Conservation (phyloP, 305 asterid genomes). For the Fraxinus xanthoxyloides region DNA sequence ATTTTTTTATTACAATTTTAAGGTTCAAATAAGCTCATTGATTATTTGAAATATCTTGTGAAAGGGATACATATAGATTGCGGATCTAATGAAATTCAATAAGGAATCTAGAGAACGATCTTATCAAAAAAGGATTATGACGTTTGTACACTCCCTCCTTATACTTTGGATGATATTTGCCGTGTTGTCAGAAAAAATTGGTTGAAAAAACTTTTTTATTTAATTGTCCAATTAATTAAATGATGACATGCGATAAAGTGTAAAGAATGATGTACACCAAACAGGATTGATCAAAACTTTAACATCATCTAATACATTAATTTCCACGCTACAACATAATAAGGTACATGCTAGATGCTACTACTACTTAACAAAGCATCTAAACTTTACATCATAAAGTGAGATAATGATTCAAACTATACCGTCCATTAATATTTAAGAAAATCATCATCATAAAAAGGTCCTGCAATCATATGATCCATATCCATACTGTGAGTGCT, state of each 20-base stretch:
- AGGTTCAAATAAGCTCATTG: too few species aligned
- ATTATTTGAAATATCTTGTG: too few species aligned
- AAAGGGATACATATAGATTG: too few species aligned
- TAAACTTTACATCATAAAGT: background rate
- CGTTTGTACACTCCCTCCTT: too few species aligned
- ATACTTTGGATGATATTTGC: too few species aligned
- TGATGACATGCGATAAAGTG: too few species aligned
- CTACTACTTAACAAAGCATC: background rate
- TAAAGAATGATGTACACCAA: too few species aligned
- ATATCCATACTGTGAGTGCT: conserved; percentile 33
- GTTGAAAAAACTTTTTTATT: too few species aligned
- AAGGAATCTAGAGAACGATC: background rate
- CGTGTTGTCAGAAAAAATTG: too few species aligned
- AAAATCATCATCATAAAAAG: conserved; percentile 19
- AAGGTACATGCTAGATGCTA: background rate
- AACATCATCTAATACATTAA: background rate
- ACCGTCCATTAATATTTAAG: background rate
- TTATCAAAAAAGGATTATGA: background rate
- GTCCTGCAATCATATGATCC: conserved; percentile 18
- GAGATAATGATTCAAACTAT: background rate
- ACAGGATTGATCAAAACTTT: background rate
- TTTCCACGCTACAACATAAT: background rate
- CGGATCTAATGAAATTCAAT: too few species aligned
- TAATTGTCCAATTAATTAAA: too few species aligned
- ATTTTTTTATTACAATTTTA: too few species aligned